Conservation (phyloP, 345 rosid genomes). For the Pugionium dolabratum region DNA sequence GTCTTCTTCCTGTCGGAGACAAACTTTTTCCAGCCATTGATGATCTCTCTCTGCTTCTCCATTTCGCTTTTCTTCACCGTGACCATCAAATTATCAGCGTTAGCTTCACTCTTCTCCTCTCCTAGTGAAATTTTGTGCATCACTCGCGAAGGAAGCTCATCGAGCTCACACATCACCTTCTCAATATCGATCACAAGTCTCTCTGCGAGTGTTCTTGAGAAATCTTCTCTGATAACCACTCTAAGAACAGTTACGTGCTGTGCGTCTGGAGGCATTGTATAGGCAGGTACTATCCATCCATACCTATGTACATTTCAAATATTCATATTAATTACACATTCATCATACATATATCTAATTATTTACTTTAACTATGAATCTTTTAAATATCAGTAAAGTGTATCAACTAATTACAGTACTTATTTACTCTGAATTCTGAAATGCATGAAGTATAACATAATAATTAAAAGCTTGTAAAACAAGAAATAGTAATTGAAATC, state of each 20-base stretch:
- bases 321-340: not conserved
- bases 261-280: slow-evolving; percentile 86
- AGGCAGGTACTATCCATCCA: slow-evolving; percentile 90
- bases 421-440: too few species aligned
- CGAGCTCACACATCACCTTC: slow-evolving; percentile 77
- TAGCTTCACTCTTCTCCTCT: slow-evolving; percentile 32
- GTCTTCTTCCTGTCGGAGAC: slow-evolving; percentile 48
- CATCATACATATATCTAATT: not conserved
- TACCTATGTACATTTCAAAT: slow-evolving; percentile 33
- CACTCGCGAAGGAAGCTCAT: slow-evolving; percentile 55
- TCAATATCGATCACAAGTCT: slow-evolving; percentile 60
- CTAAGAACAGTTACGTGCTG: slow-evolving; percentile 79
- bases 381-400: not conserved
- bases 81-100: slow-evolving; percentile 30
- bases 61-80: slow-evolving; percentile 52
- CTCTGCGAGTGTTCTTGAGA: slow-evolving; percentile 72
- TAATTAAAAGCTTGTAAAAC: not conserved
- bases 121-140: slow-evolving; percentile 44
- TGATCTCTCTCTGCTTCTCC: slow-evolving; percentile 57
- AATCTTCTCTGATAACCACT: slow-evolving; percentile 79
- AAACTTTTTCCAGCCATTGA: slow-evolving; percentile 55
- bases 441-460: not conserved
- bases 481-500: not conserved
- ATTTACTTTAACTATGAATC: not conserved
- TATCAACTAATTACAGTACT: too few species aligned